These are phyloP conservation scores for Stagonosporopsis cucurbitacearum DNA, from an alignment of 2,329 filamentous ascomycete species.

Conservation along the genomic window DNA sequence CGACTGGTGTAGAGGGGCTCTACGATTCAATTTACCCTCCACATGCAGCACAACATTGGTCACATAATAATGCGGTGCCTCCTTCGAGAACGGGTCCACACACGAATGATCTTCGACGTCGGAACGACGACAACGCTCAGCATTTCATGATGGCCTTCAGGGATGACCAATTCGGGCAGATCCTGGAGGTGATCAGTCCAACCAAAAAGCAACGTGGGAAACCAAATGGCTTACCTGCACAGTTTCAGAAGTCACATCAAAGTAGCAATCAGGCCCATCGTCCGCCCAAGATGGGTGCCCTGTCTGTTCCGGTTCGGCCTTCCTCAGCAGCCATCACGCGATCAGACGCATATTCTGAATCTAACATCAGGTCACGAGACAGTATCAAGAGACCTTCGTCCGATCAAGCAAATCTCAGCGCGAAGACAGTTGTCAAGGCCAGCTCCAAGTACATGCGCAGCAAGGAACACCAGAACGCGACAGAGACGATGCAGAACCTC, in stretches of 20 bases:
- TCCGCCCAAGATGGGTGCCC: conserved; percentile 24
- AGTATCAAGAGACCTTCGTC: conserved; percentile 19
- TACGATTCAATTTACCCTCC: conserved; percentile 4
- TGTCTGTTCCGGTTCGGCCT: conserved; percentile 25
- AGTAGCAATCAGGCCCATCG: conserved; percentile 15
- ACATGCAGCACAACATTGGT: conserved; percentile 20
- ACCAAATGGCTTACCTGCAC: not conserved
- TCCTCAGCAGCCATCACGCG: conserved; percentile 35
- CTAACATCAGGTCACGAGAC: conserved; percentile 21
- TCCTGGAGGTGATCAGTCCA: conserved; percentile 36
- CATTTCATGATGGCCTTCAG: conserved; percentile 29
- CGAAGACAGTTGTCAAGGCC: conserved; percentile 6
- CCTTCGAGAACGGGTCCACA: not conserved
- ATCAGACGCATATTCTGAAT: conserved; percentile 33
- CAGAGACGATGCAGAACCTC: conserved; percentile 26
- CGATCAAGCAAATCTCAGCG: conserved; percentile 2
- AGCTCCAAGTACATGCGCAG: conserved; percentile 16
- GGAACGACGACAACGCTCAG: conserved; percentile 17
- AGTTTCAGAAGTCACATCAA: conserved; percentile 2
- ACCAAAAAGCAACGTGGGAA: conserved; percentile 66
- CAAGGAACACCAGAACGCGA: conserved; percentile 29
- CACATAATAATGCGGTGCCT: not conserved
- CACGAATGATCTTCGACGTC: conserved; percentile 9
- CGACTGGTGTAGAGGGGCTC: not conserved
- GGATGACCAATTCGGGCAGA: conserved; percentile 40